Base-by-base conservation (phyloP, 1,284 basidiomycete species). In the Leccinum angustisporum region DNA sequence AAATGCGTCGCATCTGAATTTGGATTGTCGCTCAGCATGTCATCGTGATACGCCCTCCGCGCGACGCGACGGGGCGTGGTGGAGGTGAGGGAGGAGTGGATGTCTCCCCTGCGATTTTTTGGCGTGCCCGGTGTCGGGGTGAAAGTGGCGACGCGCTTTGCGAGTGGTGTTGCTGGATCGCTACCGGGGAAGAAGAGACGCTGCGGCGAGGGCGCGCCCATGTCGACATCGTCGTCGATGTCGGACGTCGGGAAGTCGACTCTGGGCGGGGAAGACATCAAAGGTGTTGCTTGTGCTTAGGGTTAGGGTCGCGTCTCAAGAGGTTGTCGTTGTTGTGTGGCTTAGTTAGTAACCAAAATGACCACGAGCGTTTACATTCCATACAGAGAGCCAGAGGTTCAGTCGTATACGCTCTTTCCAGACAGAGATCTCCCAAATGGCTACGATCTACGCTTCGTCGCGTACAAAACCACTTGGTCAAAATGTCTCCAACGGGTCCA, bases 211-310 rank as follows among this genome's bases (percentile, higher is more conserved):
- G 66, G 66, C 56, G 78, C 80, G 18, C 80, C 78, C 85, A 89
- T 87, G 11, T 86, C 79, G 50, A 83, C 78, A 70, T 46, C 43
- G 43, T 88, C 86, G 57, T 77, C 78, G 59, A 78, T 70, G 59
- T 84, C 83, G 6, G 87, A 89, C 3, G 83, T 81, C 5, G 88
- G 87, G 66, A 88, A 88, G 65, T 88, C 84, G 57, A 88, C 74
- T 11, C 79, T 77, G n/a, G 85, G 86, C 27, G 88, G 87, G 50
- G 87, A 89, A 10, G 88, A 88, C 88, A 90, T 90, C 55, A 40
- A 60, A 61, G 59, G 64, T 66, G 65, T 61, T 64, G 56, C 65
- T 70, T 77, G 78, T n/a, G n/a, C 77, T 82, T 75, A 81, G 80
- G 80, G 82, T 76, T 70, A 76, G 72, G 74, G 72, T 64, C 51